Evolutionary conservation across 345 rosid genomes (phyloP), one percentile per base, ranked within the genome.

Genomic region (Fremontodendron californicum): DNA sequence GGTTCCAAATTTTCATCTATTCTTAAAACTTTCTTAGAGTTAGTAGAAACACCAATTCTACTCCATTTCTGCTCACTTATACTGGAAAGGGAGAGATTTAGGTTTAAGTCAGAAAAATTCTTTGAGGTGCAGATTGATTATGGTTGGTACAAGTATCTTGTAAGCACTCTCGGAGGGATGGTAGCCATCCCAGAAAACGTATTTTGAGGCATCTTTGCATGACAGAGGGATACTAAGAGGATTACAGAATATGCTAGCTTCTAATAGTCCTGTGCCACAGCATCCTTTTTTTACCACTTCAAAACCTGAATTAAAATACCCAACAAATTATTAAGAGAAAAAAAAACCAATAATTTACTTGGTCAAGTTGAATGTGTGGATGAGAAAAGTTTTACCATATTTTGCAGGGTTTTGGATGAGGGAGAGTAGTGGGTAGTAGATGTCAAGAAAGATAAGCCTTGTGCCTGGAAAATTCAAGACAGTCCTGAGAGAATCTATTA

Each of bases 181-280:
- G 78, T 83, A 94, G 75, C 95, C 86, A 57, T 92, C 98, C 97
- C 93, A 92, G 60, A 92, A 90, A 63, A 91, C 73, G 57, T 83
- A 90, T 40, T 88, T 86, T 0, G 94, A 77, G 55, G 81, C 91
- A 76, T 80, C 79, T 18, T 62, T 37, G 77, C 97, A 90, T 7
- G 82, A 64, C 0, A 10, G 5, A 40, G 82, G 48, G 57, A 81
- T 74, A 15, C 78, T 77, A 0, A 78, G 51, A 9, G 27, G 51
- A 40, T 80, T 92, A 61, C 97, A 91, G 4, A 90, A 43, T 0
- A 84, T 10, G 49, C 85, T 78, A 7, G 86, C 90, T 71, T 94
- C 94, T 27, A 92, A 63, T 1, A 68, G 66, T 62, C 98, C 97
- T 0, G 93, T 88, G 25, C 92, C 97, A 70, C 94, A 92, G 11